Evolutionary conservation across 1,139 yeast genomes (phyloP), one percentile per base, ranked within the genome.

Genomic region (Blastobotrys proliferans): DNA sequence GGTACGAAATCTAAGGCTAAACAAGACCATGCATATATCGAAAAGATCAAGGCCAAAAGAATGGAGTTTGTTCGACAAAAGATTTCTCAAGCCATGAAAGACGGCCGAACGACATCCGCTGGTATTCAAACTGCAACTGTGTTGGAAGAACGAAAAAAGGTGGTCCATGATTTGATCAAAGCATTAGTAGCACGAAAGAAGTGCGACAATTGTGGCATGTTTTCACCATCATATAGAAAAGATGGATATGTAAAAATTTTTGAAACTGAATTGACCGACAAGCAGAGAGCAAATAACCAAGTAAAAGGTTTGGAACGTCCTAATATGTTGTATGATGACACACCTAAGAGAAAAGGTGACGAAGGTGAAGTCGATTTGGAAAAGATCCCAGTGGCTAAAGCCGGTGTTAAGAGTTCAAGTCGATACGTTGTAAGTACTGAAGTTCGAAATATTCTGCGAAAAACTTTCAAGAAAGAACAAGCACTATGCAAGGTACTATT

Each of bases 151-250:
- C 80, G 98, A 66, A 90, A 90, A 61, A 65, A 63, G 16, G 68
- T 83, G 50, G 74, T 94, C 51, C 83, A 81, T 48, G 86, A 81
- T 32, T 83, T 90, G 57, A 85, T 88, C 70, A 78, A 76, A 57
- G 76, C 77, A 54, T 68, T 88, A 44, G 69, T 86, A 53, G 67
- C 82, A 40, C 79, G 96, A 65, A 81, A 87, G 46, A 84, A 81
- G 64, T 94, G 99, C 76, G 94, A 85, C 60, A 88, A 88, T 66
- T 94, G 99, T 76, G 86, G 88, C 39, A 85, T 90, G 95, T 85
- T 74, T 64, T 87, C 96, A 35, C 97, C 98, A 44, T 73, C 82
- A 34, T 92, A 82, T 72, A 79, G 98, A 70, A 92, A 90, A 61
- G 98, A 94, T 62, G 98, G 98, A 0, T 84, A 80, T 60, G 78